These are phyloP conservation scores for Pseudonectria foliicola DNA, from an alignment of 2,329 filamentous ascomycete species.

Conservation along the genomic window DNA sequence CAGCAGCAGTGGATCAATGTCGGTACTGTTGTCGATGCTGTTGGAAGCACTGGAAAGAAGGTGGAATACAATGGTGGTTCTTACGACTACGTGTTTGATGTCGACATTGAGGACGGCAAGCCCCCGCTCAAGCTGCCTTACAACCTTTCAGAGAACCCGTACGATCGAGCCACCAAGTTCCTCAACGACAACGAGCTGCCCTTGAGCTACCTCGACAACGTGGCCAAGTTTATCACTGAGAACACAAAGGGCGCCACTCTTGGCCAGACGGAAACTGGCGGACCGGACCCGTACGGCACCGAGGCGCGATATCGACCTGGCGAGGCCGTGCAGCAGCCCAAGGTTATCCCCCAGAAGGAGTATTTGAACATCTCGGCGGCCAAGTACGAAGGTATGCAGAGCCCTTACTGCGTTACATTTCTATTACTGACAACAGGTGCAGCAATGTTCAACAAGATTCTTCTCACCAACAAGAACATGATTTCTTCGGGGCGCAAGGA, in stretches of 20 bases:
- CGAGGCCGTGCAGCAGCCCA: constrained; percentile 36
- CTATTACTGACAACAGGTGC: constrained; percentile 24
- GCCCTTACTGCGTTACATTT: fast-evolving
- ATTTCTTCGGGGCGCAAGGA: constrained; percentile 66
- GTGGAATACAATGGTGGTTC: constrained; percentile 73
- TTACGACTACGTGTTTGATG: constrained; percentile 95
- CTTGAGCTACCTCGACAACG: constrained; percentile 79
- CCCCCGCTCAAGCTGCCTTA: constrained; percentile 90
- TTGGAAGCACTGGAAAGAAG: constrained; percentile 74
- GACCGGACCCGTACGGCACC: constrained; percentile 68
- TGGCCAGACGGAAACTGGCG: constrained; percentile 51
- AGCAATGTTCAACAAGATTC: constrained; percentile 69
- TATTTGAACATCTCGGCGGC: constrained; percentile 73
- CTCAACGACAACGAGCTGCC: constrained; percentile 84
- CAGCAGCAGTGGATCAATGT: constrained; percentile 76
- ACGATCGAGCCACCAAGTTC: constrained; percentile 86
- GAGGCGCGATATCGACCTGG: constrained; percentile 75
- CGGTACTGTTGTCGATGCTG: constrained; percentile 88
- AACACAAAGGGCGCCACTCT: constrained; percentile 84
- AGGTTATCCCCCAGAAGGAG: constrained; percentile 67
- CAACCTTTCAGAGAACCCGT: constrained; percentile 87
- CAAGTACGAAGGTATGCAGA: constrained; percentile 50
- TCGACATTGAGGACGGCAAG: constrained; percentile 91
- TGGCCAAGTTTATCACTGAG: constrained; percentile 83
- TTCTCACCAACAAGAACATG: constrained; percentile 67